phyloP scores from a whole-genome alignment of 164 flowering plant genomes.

The Umbilicus rupestris region DNA sequence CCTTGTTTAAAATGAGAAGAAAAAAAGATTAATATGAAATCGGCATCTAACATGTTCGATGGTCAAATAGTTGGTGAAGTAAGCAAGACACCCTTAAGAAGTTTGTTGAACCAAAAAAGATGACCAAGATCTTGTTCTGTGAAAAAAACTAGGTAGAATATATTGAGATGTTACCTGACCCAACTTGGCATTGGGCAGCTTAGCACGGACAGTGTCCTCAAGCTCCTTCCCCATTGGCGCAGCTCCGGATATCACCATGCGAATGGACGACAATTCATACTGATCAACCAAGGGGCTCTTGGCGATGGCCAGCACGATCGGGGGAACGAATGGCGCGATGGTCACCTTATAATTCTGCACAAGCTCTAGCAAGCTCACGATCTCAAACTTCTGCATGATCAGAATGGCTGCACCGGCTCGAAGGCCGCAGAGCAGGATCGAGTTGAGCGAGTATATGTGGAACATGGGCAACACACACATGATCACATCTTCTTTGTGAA shows the following conservation, averaged over 20 bases:
- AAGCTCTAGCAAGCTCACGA: conserved; percentile 41
- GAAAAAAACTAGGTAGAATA: no score
- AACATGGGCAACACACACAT: conserved; percentile 75
- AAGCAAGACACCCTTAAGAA: no score
- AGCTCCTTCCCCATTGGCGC: conserved; percentile 94
- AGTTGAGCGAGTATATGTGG: conserved; percentile 75
- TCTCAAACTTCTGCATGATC: conserved; percentile 74
- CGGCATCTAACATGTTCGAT: no score
- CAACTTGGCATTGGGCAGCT: not conserved
- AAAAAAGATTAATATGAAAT: no score
- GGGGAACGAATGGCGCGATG: conserved; percentile 78
- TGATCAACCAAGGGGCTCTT: conserved; percentile 49
- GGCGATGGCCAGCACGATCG: conserved; percentile 65
- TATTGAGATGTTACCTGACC: not conserved
- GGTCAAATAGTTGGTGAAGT: no score
- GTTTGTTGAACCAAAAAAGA: no score
- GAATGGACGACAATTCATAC: conserved; percentile 64
- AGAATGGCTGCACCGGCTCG: conserved; percentile 76
- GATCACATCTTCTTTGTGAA: conserved; percentile 55
- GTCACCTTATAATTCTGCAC: conserved; percentile 59
- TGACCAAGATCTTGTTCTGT: no score
- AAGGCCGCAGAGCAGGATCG: conserved; percentile 58
- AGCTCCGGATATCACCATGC: conserved; percentile 69
- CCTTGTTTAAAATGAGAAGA: no score
- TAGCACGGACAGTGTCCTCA: conserved; percentile 50